phyloP scores from a whole-genome alignment of 2,329 filamentous ascomycete genomes.

The Aspergillus terreus region DNA sequence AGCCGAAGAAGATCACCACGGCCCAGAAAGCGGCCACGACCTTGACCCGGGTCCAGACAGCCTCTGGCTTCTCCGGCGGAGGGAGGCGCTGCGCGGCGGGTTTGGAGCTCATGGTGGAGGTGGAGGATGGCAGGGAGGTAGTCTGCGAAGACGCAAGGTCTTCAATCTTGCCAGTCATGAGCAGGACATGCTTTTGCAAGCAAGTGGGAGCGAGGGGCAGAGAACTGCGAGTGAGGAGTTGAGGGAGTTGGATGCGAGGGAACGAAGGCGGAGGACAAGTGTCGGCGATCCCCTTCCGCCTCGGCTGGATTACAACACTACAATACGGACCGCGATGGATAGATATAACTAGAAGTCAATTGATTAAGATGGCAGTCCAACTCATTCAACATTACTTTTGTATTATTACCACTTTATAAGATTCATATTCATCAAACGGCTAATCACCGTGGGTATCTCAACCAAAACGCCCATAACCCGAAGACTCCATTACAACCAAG shows the following conservation, averaged over 20 bases:
- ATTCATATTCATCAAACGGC: conserved; percentile 6
- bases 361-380: background rate
- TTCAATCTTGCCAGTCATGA: conserved; percentile 33
- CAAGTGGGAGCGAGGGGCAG: conserved; percentile 1
- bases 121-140: conserved; percentile 5
- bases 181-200: conserved; percentile 30
- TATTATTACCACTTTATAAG: too few species aligned
- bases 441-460: conserved; percentile 21
- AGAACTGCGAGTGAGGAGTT: background rate
- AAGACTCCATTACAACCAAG: conserved; percentile 1
- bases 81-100: conserved; percentile 45
- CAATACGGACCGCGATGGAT: too few species aligned
- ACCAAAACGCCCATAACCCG: conserved; percentile 19
- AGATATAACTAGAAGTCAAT: too few species aligned
- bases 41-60: conserved; percentile 64
- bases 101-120: conserved; percentile 18
- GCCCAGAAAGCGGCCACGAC: conserved; percentile 90
- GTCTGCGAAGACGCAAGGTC: conserved; percentile 27
- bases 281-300: too few species aligned
- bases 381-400: background rate
- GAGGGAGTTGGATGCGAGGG: conserved; percentile 12
- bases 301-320: too few species aligned
- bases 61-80: conserved; percentile 72
- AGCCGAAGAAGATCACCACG: conserved; percentile 74
- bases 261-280: conserved; percentile 13